Percentiles rank a stretch among this genome's conserved stretches.
These are phyloP conservation scores for Hypoxylon subgilvum DNA, from an alignment of 495 filamentous ascomycete species.

Conservation along the genomic window DNA sequence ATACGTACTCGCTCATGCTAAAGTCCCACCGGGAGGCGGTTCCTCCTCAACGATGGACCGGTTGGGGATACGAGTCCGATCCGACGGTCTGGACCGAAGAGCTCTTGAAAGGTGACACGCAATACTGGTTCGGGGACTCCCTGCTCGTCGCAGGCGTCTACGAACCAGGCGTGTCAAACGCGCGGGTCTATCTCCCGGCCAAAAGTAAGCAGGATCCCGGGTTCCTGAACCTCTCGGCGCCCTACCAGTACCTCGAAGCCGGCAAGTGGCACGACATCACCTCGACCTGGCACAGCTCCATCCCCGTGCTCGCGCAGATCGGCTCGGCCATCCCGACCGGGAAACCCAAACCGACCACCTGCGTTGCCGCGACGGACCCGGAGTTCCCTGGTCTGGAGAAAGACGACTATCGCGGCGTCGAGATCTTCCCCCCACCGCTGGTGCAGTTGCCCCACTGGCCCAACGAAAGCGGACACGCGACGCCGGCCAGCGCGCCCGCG, in stretches of 20 bases:
- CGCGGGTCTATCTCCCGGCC: conserved; percentile 66
- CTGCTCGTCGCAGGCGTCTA: conserved; percentile 71
- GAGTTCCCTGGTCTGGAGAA: conserved; percentile 59
- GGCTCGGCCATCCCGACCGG: conserved; percentile 66
- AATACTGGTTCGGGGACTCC: conserved; percentile 75
- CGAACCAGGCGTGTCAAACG: conserved; percentile 57
- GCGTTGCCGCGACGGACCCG: conserved; percentile 61
- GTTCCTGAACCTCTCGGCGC: conserved; percentile 66
- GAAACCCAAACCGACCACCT: conserved; percentile 61
- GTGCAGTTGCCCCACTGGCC: conserved; percentile 30
- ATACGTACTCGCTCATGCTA: conserved; percentile 68
- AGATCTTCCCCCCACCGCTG: conserved; percentile 65
- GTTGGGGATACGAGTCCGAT: conserved; percentile 71
- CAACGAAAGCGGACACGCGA: background rate
- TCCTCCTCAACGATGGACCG: conserved; percentile 70
- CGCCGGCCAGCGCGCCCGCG: conserved; percentile 25
- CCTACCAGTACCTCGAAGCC: conserved; percentile 62
- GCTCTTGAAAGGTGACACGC: conserved; percentile 62
- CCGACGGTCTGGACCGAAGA: conserved; percentile 64
- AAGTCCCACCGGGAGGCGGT: conserved; percentile 62
- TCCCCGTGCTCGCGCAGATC: conserved; percentile 66
- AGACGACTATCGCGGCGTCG: conserved; percentile 67
- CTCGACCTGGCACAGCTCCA: conserved; percentile 64
- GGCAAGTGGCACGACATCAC: conserved; percentile 66
- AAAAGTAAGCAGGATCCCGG: conserved; percentile 54